Evolutionary conservation across 2,329 filamentous ascomycete genomes (phyloP).

Genomic region (Simplicillium aogashimaense): DNA sequence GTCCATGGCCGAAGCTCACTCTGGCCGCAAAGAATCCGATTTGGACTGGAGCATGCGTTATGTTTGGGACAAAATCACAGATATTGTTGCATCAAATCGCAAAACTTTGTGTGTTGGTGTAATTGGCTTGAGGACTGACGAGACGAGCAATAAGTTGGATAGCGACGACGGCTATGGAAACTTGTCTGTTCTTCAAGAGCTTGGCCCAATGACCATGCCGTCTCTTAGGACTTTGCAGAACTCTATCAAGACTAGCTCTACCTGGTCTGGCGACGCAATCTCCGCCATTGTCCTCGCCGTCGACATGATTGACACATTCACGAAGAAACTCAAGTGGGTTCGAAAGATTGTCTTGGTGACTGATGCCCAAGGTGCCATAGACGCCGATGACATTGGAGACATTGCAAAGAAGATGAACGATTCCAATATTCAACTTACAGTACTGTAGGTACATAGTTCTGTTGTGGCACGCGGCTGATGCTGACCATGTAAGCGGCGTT

Average conservation of each 20-base stretch:
- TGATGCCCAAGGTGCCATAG: constrained; percentile 65
- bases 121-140: constrained; percentile 73
- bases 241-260: constrained; percentile 56
- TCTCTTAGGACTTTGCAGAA: constrained; percentile 56
- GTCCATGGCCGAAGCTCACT: constrained; percentile 68
- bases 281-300: constrained; percentile 81
- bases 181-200: constrained; percentile 68
- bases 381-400: constrained; percentile 57
- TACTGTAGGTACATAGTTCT: constrained; percentile 52
- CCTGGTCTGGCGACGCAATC: constrained; percentile 68
- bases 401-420: constrained; percentile 68
- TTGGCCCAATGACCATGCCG: constrained; percentile 51
- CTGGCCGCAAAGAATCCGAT: constrained; percentile 66
- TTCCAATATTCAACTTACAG: constrained; percentile 64
- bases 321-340: constrained; percentile 73
- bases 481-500: constrained; percentile 52
- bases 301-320: constrained; percentile 72
- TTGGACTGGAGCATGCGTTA: constrained; percentile 87
- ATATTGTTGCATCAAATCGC: constrained; percentile 57
- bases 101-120: constrained; percentile 67
- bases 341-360: constrained; percentile 79
- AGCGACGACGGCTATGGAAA: constrained; percentile 68
- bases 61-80: constrained; percentile 81
- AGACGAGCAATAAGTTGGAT: constrained; percentile 58
- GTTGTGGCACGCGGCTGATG: not conserved